Conservation (phyloP, 352 stramenopile genomes). For the Globisporangium ultimum region DNA sequence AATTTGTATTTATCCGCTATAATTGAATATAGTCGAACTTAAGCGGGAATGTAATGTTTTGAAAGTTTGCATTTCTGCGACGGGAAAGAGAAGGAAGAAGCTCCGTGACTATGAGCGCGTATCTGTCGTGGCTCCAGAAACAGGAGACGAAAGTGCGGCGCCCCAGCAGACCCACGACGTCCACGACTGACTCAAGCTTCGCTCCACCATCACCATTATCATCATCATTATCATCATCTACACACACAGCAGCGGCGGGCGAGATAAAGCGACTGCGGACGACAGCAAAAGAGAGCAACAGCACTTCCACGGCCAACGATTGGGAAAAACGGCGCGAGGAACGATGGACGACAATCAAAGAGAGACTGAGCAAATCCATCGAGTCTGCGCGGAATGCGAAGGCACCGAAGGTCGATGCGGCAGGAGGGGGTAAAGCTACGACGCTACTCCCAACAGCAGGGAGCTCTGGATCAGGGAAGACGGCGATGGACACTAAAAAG, state of each 20-base stretch:
- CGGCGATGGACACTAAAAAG: slow-evolving; percentile 1
- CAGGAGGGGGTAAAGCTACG: neutral
- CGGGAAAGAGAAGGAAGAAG: neutral
- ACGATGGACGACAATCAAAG: neutral
- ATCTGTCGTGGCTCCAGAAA: slow-evolving; percentile 43
- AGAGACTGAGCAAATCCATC: neutral
- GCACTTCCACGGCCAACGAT: neutral
- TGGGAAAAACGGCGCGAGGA: neutral
- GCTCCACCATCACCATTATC: neutral
- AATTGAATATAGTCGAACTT: neutral
- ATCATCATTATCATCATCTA: no score
- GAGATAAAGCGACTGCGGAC: neutral
- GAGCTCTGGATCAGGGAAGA: neutral
- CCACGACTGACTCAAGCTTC: neutral
- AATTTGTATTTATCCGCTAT: neutral
- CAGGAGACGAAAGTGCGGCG: slow-evolving; percentile 27
- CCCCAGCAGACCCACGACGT: neutral
- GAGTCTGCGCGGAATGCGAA: neutral
- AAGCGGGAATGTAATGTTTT: neutral
- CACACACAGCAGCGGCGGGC: neutral
- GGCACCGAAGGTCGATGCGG: neutral
- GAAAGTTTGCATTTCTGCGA: neutral
- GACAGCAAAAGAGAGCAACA: neutral
- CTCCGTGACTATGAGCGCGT: slow-evolving; percentile 16
- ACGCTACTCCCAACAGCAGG: neutral